Evolutionary conservation across 192 early-diverging fungal species (phyloP), one percentile per base, ranked within the genome.

Genomic region (Martensiomyces pterosporus): DNA sequence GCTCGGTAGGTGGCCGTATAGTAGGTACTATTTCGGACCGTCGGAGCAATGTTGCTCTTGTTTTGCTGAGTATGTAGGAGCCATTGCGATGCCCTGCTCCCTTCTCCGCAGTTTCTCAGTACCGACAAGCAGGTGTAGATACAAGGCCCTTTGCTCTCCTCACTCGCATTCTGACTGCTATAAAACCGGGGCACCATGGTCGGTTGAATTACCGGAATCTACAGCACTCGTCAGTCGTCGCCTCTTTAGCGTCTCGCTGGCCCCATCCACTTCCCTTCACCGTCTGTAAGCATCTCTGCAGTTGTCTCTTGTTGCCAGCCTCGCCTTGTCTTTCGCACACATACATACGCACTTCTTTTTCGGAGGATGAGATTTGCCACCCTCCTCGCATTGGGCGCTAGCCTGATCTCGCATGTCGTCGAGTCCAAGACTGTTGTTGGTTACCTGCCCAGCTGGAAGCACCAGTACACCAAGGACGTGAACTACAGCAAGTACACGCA

Each of bases 401-500:
- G 12, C 5, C 29, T 32, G 5, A 12, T 32, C 6, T 22, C 29
- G 23, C 39, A 21, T 2, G 24, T 46, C 22, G 8, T 46, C 13
- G 24, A 17, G 8, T 57, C 23, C 3, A 57, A 58, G 0, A 39
- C 47, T 6, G 55, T 74, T 7, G 37, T 74, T 22, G 70, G 70
- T 1, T 74, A 74, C 51, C 66, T 66, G 16, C 57, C 70, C 0
- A 43, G 49, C 7, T 74, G 70, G 70, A 65, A 74, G 38, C 46
- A 47, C 9, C 42, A 43, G 0, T 49, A 65, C n/a, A 47, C 55
- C n/a, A 37, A 26, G 0, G 48, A 37, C 12, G 43, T 75, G 3
- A 64, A 75, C 27, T 55, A 59, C 42, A 19, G 42, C 0, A 79
- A 82, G 50, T 79, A 84, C 58, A 85, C 86, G 13, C 86, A 86